Evolutionary conservation across 2,329 filamentous ascomycete species (phyloP).

Genomic region (Fusarium sp.): DNA sequence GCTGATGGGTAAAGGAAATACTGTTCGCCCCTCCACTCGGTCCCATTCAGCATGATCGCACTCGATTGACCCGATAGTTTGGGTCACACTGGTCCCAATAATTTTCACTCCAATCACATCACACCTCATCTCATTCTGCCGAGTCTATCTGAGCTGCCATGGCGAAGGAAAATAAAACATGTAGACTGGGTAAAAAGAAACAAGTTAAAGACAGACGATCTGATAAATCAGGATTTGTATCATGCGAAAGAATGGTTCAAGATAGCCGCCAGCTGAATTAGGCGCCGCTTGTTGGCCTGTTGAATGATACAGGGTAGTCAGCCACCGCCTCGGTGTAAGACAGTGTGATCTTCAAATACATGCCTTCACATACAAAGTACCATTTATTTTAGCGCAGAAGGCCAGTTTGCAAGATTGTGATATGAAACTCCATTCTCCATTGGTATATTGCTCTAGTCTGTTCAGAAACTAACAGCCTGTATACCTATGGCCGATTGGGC

Average conservation of each 20-base stretch:
- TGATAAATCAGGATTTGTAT: not conserved
- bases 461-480: fast-evolving
- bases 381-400: not conserved
- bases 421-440: not conserved
- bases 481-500: fast-evolving
- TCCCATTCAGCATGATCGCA: not conserved
- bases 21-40: not conserved
- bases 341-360: not conserved
- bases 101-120: not conserved
- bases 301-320: fast-evolving
- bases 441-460: fast-evolving
- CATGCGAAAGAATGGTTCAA: not conserved
- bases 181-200: not conserved
- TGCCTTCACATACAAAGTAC: not conserved
- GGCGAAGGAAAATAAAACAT: too few relatives aligned
- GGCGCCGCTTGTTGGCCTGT: fast-evolving
- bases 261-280: not conserved
- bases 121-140: not conserved
- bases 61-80: not conserved
- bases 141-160: not conserved
- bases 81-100: not conserved
- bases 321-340: not conserved
- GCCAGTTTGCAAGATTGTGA: not conserved
- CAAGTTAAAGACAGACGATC: not conserved
- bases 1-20: not conserved